A percentile compares a stretch with the other conserved stretches of the same genome.
Evolutionary conservation across 2,329 filamentous ascomycete genomes (phyloP).

Genomic region (Stromatinia cepivora): DNA sequence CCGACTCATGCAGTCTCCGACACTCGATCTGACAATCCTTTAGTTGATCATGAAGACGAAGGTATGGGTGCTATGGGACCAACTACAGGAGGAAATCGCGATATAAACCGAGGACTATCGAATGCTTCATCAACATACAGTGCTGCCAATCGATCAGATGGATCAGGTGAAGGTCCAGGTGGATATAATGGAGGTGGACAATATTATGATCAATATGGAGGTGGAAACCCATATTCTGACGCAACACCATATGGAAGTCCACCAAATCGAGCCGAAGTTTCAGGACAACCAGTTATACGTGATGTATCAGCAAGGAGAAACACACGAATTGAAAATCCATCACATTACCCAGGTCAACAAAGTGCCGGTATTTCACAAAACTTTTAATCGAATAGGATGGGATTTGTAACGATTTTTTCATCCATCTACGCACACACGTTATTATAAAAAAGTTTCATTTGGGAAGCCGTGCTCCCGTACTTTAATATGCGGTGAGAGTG

Average conservation of each 20-base stretch:
- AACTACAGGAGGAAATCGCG: constrained; percentile 64
- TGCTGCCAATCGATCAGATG: constrained; percentile 72
- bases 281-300: constrained; percentile 77
- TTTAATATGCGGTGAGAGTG: constrained; percentile 19
- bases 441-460: constrained; percentile 29
- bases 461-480: constrained; percentile 19
- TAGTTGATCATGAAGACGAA: constrained; percentile 65
- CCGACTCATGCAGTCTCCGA: constrained; percentile 67
- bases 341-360: constrained; percentile 80
- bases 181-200: constrained; percentile 50
- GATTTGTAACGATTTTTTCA: constrained; percentile 11
- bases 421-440: constrained; percentile 14
- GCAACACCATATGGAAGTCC: constrained; percentile 42
- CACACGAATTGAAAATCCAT: constrained; percentile 89
- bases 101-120: constrained; percentile 84
- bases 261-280: constrained; percentile 46
- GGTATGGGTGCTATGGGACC: constrained; percentile 82
- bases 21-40: constrained; percentile 65
- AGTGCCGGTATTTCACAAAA: constrained; percentile 96
- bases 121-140: constrained; percentile 98
- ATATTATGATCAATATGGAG: constrained; percentile 55
- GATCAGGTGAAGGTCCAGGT: constrained; percentile 53
- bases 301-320: constrained; percentile 92
- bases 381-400: constrained; percentile 58
- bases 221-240: constrained; percentile 57